Base-by-base conservation (phyloP, 768 basidiomycete genomes). In the Hericium alpestre region DNA sequence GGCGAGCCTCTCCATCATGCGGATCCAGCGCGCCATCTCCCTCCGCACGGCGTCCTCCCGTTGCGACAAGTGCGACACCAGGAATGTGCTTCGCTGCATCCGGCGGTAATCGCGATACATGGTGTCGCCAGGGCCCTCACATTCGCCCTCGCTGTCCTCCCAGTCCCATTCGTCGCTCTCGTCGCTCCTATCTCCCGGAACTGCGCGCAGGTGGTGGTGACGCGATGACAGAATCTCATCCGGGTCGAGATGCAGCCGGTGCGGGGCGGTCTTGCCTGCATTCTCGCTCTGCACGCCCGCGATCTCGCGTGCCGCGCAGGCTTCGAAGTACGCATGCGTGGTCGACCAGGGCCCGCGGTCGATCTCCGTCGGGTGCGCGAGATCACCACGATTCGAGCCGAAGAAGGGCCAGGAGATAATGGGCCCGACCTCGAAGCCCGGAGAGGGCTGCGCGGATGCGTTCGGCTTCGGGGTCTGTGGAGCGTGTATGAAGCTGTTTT, bases 401-500 rank as follows among this genome's bases (percentile, higher is more conserved):
- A 93, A 93, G 76, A 92, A 93, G 1, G 90, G 86, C 90, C 90
- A 93, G 3, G 89, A 90, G 52, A 92, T 80, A 64, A 93, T 92
- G 8, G 86, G 86, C 3, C 90, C 90, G 47, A 91, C 75, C 52
- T 84, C 79, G 68, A 77, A 80, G 53, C 77, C 73, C 38, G 67
- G 63, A 11, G 52, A 61, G 46, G 23, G 59, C 13, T 16, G 39
- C 23, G 38, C 38, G 32, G 39, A 18, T 43, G 38, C 11, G 15
- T 8, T 37, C 40, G 40, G 49, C 53, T 56, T 41, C 13, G 51
- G 43, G 46, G 38, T 38, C 9, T 38, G 8, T 8, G 9, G 13
- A 49, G 51, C 25, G 32, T 32, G 32, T 32, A 32, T 32, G 49
- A 51, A 37, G 6, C 20, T 25, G 25, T 25, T 41, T 13, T 53